phyloP scores from a whole-genome alignment of 2,329 filamentous ascomycete genomes.

The Paraconiothyrium sp. region DNA sequence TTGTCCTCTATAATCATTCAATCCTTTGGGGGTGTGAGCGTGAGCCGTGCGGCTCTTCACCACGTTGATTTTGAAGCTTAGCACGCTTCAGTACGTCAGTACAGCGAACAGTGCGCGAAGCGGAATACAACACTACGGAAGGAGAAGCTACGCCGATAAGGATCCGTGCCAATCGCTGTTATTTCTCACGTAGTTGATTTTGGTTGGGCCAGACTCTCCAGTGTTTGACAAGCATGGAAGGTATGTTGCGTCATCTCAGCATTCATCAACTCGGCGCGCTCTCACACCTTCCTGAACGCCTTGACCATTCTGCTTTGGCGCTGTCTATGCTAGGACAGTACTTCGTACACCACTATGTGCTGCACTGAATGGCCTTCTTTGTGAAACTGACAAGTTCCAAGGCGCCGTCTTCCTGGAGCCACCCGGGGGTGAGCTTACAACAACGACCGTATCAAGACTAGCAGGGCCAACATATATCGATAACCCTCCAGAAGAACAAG shows the following conservation, averaged over 20 bases:
- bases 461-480: not conserved
- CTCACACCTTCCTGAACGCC: not conserved
- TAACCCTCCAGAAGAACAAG: not conserved
- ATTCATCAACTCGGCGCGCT: not conserved
- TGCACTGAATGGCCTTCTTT: no score
- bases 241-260: not conserved
- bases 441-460: not conserved
- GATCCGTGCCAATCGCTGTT: not conserved
- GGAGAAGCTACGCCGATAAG: not conserved
- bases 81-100: constrained; percentile 1
- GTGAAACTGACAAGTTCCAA: not conserved
- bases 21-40: not conserved
- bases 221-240: not conserved
- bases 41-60: not conserved
- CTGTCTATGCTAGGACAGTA: no score
- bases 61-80: not conserved
- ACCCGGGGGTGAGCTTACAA: not conserved
- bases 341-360: no score
- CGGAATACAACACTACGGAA: not conserved
- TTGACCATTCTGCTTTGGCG: no score
- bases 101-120: not conserved
- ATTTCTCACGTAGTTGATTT: not conserved
- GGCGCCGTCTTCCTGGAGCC: not conserved
- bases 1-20: not conserved
- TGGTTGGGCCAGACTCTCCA: not conserved